Conservation (phyloP, 2,329 filamentous ascomycete species). For the Fusarium udum region DNA sequence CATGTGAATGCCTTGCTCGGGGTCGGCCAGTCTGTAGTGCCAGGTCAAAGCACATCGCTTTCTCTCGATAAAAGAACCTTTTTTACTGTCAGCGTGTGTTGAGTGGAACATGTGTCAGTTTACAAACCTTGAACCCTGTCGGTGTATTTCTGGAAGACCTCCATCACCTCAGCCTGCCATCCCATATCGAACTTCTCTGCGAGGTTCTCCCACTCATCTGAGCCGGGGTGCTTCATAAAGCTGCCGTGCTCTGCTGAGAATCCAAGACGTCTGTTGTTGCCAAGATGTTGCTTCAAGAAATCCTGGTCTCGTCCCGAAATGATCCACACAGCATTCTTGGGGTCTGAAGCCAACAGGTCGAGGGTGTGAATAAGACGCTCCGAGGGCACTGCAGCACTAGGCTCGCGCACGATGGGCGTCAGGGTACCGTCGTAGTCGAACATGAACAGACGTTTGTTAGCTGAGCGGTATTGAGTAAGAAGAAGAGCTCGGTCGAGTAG, state of each 20-base stretch:
- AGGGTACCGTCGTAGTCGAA: slow-evolving; percentile 99
- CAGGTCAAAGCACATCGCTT: slow-evolving; percentile 96
- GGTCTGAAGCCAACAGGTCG: slow-evolving; percentile 80
- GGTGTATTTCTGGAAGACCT: slow-evolving; percentile 87
- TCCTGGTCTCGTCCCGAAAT: slow-evolving; percentile 94
- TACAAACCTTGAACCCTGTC: slow-evolving; percentile 81
- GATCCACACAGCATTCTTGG: slow-evolving; percentile 93
- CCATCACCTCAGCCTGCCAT: slow-evolving; percentile 88
- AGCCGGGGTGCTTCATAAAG: slow-evolving; percentile 85
- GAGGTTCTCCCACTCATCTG: slow-evolving; percentile 85
- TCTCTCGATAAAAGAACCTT: slow-evolving; percentile 89
- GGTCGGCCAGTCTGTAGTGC: slow-evolving; percentile 94
- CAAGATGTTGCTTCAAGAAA: slow-evolving; percentile 90
- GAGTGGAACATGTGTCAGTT: no score
- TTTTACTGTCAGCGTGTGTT: slow-evolving; percentile 6
- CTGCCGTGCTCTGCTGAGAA: slow-evolving; percentile 97
- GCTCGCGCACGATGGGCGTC: slow-evolving; percentile 93
- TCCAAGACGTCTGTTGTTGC: slow-evolving; percentile 89
- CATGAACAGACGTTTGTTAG: slow-evolving; percentile 89
- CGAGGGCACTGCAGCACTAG: slow-evolving; percentile 87
- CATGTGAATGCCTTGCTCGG: slow-evolving; percentile 83
- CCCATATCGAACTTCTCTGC: slow-evolving; percentile 88
- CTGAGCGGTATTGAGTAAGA: slow-evolving; percentile 76
- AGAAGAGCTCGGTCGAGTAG: slow-evolving; percentile 79
- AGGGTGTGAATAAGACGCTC: slow-evolving; percentile 83